These are phyloP conservation scores for Fusarium citri DNA, from an alignment of 2,329 filamentous ascomycete species.

Conservation along the genomic window DNA sequence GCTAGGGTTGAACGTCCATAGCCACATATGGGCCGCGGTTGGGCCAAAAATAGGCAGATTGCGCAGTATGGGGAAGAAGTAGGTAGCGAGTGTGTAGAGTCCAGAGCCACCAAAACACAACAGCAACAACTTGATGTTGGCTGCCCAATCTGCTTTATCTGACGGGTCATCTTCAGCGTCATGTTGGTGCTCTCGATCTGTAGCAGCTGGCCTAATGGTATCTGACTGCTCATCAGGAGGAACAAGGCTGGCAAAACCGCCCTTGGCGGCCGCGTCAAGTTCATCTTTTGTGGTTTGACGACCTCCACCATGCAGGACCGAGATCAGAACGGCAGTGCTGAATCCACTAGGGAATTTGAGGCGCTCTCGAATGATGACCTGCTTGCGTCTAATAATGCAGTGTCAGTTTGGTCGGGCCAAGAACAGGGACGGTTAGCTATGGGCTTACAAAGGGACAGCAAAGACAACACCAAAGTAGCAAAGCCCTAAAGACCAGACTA, in stretches of 20 bases:
- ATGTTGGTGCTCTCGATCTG: slow-evolving; percentile 52
- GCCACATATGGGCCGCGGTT: slow-evolving; percentile 80
- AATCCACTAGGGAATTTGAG: slow-evolving; percentile 96
- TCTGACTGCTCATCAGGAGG: slow-evolving; percentile 46
- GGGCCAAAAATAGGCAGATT: slow-evolving; percentile 88
- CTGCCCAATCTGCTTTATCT: slow-evolving; percentile 52
- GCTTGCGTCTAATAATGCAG: slow-evolving; percentile 66
- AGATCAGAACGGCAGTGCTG: slow-evolving; percentile 93
- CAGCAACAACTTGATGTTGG: slow-evolving; percentile 66
- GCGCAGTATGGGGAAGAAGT: slow-evolving; percentile 87
- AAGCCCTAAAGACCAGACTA: slow-evolving; percentile 91
- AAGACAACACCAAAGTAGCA: slow-evolving; percentile 98
- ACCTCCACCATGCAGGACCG: slow-evolving; percentile 79
- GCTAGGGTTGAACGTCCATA: slow-evolving; percentile 96
- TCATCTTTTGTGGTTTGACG: slow-evolving; percentile 49
- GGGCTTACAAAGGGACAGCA: slow-evolving; percentile 79
- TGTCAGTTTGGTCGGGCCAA: slow-evolving; percentile 8
- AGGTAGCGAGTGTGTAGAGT: slow-evolving; percentile 81
- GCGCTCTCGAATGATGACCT: slow-evolving; percentile 93
- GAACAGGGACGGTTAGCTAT: background rate
- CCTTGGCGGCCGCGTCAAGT: slow-evolving; percentile 52
- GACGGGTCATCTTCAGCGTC: slow-evolving; percentile 36
- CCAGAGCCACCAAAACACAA: slow-evolving; percentile 70
- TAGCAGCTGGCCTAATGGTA: slow-evolving; percentile 40
- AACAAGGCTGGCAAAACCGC: slow-evolving; percentile 58